Evolutionary conservation across 1,284 basidiomycete species (phyloP).

Genomic region (Calocybe gambosa): DNA sequence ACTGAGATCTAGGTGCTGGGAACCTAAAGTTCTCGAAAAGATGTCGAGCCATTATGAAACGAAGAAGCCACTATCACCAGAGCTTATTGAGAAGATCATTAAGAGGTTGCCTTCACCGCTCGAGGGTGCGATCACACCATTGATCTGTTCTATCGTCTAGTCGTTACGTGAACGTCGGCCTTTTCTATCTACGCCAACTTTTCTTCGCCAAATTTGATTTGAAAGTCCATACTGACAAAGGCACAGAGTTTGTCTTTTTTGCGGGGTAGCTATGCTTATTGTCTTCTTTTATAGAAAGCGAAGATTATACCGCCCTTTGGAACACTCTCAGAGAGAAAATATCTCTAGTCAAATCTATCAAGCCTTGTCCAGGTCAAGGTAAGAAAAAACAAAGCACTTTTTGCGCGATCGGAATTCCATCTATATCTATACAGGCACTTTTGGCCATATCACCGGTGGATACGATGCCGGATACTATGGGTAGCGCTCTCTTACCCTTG

Average conservation of each 20-base stretch:
- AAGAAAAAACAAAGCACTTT: not conserved
- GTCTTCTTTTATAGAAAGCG: conserved; percentile 32
- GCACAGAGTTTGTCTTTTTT: conserved; percentile 27
- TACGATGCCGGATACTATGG: conserved; percentile 82
- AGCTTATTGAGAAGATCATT: conserved; percentile 75
- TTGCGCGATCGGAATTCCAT: not conserved
- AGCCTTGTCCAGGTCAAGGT: conserved; percentile 61
- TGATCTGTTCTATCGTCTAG: conserved; percentile 27
- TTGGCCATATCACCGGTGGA: conserved; percentile 68
- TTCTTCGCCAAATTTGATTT: conserved; percentile 81
- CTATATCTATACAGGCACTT: conserved; percentile 32
- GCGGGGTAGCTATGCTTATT: not conserved
- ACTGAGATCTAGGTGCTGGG: conserved; percentile 56
- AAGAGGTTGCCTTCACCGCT: conserved; percentile 46
- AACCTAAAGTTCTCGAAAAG: conserved; percentile 63
- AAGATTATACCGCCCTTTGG: conserved; percentile 73
- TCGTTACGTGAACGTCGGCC: conserved; percentile 74
- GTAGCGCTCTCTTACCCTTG: conserved; percentile 21
- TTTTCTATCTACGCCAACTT: conserved; percentile 75
- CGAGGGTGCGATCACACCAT: not conserved
- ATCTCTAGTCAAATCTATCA: conserved; percentile 58
- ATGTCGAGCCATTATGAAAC: conserved; percentile 80
- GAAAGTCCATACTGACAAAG: conserved; percentile 67
- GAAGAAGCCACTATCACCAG: conserved; percentile 62
- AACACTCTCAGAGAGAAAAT: conserved; percentile 61